phyloP scores from a whole-genome alignment of 2,329 filamentous ascomycete species.

The Talaromyces sp. region DNA sequence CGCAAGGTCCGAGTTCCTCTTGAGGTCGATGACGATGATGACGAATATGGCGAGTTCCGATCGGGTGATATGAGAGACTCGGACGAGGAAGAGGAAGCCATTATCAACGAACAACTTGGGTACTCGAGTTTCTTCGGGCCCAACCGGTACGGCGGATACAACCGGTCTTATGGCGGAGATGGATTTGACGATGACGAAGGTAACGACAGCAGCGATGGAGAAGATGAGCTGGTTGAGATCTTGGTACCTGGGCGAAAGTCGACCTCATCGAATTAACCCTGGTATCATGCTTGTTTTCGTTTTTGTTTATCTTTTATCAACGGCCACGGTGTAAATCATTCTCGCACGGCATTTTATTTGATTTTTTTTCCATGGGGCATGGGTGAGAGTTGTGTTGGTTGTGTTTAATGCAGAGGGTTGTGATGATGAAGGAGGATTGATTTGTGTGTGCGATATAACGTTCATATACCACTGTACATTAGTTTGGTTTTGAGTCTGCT shows the following conservation, averaged over 20 bases:
- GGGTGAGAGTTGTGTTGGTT: background rate
- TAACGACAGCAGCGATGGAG: conserved; percentile 38
- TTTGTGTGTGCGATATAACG: conserved; percentile 8
- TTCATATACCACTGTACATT: conserved; percentile 13
- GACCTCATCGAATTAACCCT: conserved; percentile 11
- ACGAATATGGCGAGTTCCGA: conserved; percentile 43
- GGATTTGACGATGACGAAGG: conserved; percentile 32
- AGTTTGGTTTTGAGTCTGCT: conserved; percentile 1
- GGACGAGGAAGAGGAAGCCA: conserved; percentile 48
- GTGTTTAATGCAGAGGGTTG: background rate
- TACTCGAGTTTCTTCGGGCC: conserved; percentile 59
- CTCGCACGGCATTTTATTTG: conserved; percentile 1
- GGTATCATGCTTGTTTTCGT: conserved; percentile 4
- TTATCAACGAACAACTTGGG: conserved; percentile 59
- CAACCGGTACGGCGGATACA: conserved; percentile 38
- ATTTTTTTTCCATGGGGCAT: conserved; percentile 5
- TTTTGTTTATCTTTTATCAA: background rate
- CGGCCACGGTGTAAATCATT: conserved; percentile 8
- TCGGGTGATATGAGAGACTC: conserved; percentile 41
- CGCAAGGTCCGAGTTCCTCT: conserved; percentile 48
- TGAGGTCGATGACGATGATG: conserved; percentile 50
- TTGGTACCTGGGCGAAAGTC: conserved; percentile 36
- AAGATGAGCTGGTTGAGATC: conserved; percentile 41
- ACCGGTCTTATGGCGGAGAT: conserved; percentile 21
- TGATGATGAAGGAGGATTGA: background rate